Evolutionary conservation across 2,329 filamentous ascomycete species (phyloP).

Genomic region (Alternaria triticina): DNA sequence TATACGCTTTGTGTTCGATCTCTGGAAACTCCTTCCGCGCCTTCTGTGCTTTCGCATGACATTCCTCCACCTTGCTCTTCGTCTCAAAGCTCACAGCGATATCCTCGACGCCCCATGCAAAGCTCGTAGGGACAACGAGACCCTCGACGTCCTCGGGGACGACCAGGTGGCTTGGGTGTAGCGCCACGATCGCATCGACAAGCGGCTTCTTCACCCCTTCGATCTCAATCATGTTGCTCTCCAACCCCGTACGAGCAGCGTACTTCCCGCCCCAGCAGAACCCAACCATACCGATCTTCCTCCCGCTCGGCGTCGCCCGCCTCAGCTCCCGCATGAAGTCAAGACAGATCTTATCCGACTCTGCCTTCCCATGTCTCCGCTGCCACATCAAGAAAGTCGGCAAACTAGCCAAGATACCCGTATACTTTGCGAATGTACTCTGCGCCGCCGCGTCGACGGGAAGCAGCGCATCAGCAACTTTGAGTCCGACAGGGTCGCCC

Average conservation of each 20-base stretch:
- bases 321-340: conserved; percentile 43
- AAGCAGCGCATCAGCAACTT: conserved; percentile 45
- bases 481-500: conserved; percentile 25
- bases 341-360: conserved; percentile 44
- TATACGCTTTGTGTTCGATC: conserved; percentile 24
- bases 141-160: conserved; percentile 42
- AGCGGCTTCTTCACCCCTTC: conserved; percentile 45
- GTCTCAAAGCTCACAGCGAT: conserved; percentile 21
- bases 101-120: conserved; percentile 27
- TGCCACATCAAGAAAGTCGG: conserved; percentile 33
- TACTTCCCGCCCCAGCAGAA: conserved; percentile 50
- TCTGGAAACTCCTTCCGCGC: conserved; percentile 17
- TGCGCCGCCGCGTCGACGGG: conserved; percentile 47
- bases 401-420: conserved; percentile 45
- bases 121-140: conserved; percentile 23
- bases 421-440: conserved; percentile 47
- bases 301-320: conserved; percentile 32
- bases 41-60: conserved; percentile 14
- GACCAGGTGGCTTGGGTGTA: conserved; percentile 47
- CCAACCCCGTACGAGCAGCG: conserved; percentile 18
- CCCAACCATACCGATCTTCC: conserved; percentile 42
- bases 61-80: conserved; percentile 22
- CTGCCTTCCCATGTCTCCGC: conserved; percentile 40
- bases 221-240: conserved; percentile 45
- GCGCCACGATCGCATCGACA: conserved; percentile 47